Evolutionary conservation across 129 eudicot species (phyloP).

Genomic region (sunflower (Helianthus annuus)): DNA sequence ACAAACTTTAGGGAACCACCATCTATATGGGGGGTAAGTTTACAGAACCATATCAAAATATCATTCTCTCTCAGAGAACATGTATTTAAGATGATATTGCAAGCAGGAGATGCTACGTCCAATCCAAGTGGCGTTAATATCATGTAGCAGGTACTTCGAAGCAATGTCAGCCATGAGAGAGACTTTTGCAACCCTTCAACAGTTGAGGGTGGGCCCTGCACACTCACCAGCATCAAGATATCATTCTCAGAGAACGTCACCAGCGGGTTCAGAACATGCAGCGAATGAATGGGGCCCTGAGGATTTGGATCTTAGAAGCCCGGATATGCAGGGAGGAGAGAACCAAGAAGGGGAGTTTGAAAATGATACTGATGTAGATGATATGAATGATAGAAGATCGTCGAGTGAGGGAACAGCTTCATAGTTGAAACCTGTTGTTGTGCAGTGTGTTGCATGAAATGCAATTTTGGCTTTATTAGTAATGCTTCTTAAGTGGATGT

Average conservation of each 20-base stretch:
- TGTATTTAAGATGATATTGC: background rate
- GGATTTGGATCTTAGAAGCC: slow-evolving; percentile 44
- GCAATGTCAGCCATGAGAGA: slow-evolving; percentile 97
- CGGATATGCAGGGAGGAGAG: slow-evolving; percentile 26
- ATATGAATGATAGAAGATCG: slow-evolving; percentile 32
- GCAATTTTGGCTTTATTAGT: slow-evolving; percentile 3
- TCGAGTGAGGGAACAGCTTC: slow-evolving; percentile 30
- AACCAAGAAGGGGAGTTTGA: slow-evolving; percentile 36
- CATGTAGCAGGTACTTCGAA: slow-evolving; percentile 85
- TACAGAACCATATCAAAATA: background rate
- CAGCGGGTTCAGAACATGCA: slow-evolving; percentile 39
- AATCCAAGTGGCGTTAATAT: slow-evolving; percentile 80
- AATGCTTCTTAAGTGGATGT: background rate
- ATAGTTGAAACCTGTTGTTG: background rate
- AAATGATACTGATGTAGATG: slow-evolving; percentile 33
- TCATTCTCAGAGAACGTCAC: slow-evolving; percentile 38
- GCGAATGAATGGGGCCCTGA: slow-evolving; percentile 49
- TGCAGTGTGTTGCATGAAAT: background rate
- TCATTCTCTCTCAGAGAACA: background rate
- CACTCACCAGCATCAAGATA: slow-evolving; percentile 34
- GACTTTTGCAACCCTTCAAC: slow-evolving; percentile 80
- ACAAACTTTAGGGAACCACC: slow-evolving; percentile 91
- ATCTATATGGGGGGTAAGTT: slow-evolving; percentile 85
- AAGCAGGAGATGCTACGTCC: slow-evolving; percentile 94
- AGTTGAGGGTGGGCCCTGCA: slow-evolving; percentile 50